Evolutionary conservation across 768 basidiomycete species (phyloP).

Genomic region (Amanita pseudoporphyria): DNA sequence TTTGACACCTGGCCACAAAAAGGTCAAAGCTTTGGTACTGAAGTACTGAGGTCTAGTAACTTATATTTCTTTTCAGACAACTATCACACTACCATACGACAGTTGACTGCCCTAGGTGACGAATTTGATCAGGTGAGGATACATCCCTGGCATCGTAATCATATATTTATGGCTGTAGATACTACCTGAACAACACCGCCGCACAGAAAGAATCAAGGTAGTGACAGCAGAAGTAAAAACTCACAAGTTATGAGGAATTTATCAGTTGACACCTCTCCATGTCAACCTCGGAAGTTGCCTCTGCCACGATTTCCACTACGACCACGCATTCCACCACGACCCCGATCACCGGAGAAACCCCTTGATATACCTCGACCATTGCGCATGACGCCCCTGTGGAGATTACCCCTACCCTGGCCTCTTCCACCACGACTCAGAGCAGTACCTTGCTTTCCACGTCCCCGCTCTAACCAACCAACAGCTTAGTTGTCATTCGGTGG

Average conservation of each 20-base stretch:
- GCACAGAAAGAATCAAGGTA: constrained; percentile 34
- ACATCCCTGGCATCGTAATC: constrained; percentile 1
- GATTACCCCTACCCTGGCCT: constrained; percentile 28
- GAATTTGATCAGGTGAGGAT: constrained; percentile 8
- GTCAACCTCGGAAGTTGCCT: constrained; percentile 43
- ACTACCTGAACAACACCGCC: constrained; percentile 39
- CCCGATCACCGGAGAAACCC: constrained; percentile 28
- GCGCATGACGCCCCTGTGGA: constrained; percentile 34
- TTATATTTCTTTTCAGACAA: background rate
- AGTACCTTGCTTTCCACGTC: constrained; percentile 25
- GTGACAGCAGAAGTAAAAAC: constrained; percentile 42
- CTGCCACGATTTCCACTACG: constrained; percentile 20
- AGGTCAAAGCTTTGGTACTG: background rate
- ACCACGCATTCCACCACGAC: constrained; percentile 27
- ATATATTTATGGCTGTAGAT: constrained; percentile 22
- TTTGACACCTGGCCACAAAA: background rate
- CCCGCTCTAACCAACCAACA: constrained; percentile 25
- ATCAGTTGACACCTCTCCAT: constrained; percentile 9
- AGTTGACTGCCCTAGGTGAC: background rate
- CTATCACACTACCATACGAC: background rate
- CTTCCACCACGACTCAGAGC: constrained; percentile 19
- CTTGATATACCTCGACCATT: constrained; percentile 31
- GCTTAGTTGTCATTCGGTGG: constrained; percentile 6
- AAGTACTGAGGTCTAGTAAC: background rate
- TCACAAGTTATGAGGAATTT: constrained; percentile 30